Evolutionary conservation across 345 rosid species (phyloP).

Genomic region (Heritiera littoralis): DNA sequence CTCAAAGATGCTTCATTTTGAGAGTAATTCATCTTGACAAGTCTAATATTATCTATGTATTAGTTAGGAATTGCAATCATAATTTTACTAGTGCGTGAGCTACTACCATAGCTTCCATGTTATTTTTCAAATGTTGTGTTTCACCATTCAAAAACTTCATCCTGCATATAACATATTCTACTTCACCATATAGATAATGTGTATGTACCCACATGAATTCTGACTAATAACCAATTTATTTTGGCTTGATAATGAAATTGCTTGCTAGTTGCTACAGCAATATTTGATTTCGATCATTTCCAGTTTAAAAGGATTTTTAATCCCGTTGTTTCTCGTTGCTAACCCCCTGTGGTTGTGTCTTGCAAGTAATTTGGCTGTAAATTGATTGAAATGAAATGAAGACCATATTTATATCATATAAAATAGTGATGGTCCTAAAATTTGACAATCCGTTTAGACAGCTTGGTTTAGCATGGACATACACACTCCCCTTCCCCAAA

Average conservation of each 20-base stretch:
- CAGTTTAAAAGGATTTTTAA: neutral
- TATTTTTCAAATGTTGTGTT: neutral
- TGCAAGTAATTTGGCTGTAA: too few species aligned
- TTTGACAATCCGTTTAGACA: neutral
- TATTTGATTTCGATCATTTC: neutral
- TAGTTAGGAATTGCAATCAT: conserved; percentile 12
- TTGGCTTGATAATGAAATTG: conserved; percentile 1
- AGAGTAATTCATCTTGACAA: neutral
- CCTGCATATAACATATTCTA: neutral
- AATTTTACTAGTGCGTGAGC: neutral
- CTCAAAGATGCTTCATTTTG: conserved; percentile 38
- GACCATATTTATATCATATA: neutral
- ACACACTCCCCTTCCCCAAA: too few species aligned
- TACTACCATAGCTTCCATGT: neutral
- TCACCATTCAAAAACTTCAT: neutral
- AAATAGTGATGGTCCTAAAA: neutral
- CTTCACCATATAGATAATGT: neutral
- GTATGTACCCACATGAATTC: neutral
- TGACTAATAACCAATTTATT: neutral
- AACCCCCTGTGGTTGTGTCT: neutral
- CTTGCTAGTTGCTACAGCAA: neutral
- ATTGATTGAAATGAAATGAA: too few species aligned
- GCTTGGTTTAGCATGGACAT: too few species aligned
- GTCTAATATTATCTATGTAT: neutral
- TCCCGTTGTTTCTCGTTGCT: neutral